Percentiles rank a stretch among this genome's conserved stretches.
phyloP scores from a whole-genome alignment of 768 basidiomycete genomes.

The Phlegmacium glaucopus region DNA sequence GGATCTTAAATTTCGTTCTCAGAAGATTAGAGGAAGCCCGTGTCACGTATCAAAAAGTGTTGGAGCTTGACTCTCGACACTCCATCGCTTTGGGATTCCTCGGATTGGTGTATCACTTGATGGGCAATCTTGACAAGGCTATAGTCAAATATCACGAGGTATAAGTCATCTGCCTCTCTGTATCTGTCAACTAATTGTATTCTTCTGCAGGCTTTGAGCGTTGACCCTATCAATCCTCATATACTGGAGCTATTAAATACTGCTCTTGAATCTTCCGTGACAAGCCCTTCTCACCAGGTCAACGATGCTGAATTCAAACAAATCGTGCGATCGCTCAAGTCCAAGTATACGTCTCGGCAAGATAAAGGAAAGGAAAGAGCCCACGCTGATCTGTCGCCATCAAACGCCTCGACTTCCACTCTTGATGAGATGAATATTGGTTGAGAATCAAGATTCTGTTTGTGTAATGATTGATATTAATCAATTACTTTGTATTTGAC shows the following conservation, averaged over 20 bases:
- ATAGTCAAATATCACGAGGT: conserved; percentile 95
- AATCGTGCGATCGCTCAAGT: conserved; percentile 25
- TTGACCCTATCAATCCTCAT: conserved; percentile 81
- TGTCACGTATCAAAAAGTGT: conserved; percentile 68
- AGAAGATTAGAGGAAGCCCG: conserved; percentile 65
- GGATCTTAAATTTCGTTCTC: conserved; percentile 3
- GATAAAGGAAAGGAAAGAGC: conserved; percentile 28
- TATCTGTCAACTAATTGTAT: conserved; percentile 38
- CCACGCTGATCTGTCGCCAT: conserved; percentile 10
- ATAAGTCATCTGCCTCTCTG: conserved; percentile 14
- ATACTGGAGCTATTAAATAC: conserved; percentile 78
- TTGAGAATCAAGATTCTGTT: neutral
- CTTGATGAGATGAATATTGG: conserved; percentile 22
- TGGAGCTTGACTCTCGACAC: conserved; percentile 85
- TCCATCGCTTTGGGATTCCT: conserved; percentile 81
- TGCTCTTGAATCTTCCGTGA: conserved; percentile 56
- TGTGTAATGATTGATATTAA: neutral
- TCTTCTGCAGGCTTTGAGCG: conserved; percentile 58
- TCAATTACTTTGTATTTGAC: too few relatives aligned
- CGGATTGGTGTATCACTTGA: conserved; percentile 83
- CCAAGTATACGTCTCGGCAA: conserved; percentile 27
- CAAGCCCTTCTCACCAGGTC: conserved; percentile 12
- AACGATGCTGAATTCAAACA: conserved; percentile 26
- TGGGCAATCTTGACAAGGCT: conserved; percentile 70
- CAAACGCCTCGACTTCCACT: conserved; percentile 13